Evolutionary conservation across 192 early-diverging fungal genomes (phyloP), one percentile per base, ranked within the genome.

Genomic region (Podila epigama): DNA sequence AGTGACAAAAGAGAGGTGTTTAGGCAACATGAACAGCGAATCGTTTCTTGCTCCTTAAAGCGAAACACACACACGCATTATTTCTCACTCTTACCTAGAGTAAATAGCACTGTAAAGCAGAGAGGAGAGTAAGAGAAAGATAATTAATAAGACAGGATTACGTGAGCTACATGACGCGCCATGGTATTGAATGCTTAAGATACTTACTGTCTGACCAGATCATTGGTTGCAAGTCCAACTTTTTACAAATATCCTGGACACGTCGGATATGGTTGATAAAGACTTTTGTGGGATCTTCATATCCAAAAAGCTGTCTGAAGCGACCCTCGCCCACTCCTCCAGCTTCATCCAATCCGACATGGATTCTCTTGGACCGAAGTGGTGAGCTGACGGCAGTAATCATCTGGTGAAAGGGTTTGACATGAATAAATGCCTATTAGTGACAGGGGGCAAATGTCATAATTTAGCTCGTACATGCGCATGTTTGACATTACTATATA

Each of bases 311-410:
- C 52, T 92, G 87, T 22, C 86, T 70, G 79, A 92, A 94, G 18
- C 93, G 83, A 39, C 94, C 93, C 60, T 96, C 94, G 35, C 92
- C 93, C 3, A 96, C 84, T 51, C 94, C 94, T 63, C 92, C 86
- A 8, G 94, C 92, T 81, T 96, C 94, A 72, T 96, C 94, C 89
- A 94, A 89, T 41, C 94, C 94, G 69, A 96, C 86, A 66, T 95
- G 94, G 60, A 96, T 95, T 18, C 90, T 82, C 58, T 86, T 86
- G 20, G 94, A 94, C 54, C 91, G 73, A 36, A 96, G 80, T 27
- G 93, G 92, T 18, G 83, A 72, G 15, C 88, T 84, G 22, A 86
- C 87, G 0, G 90, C 79, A 15, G 70, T 83, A 22, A 96, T 87
- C 42, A 96, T 78, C 72, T 75, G 54, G 29, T n/a, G n/a, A n/a